These are phyloP conservation scores for Magnolia officinalis DNA, from an alignment of 164 flowering plant species.

Conservation along the genomic window DNA sequence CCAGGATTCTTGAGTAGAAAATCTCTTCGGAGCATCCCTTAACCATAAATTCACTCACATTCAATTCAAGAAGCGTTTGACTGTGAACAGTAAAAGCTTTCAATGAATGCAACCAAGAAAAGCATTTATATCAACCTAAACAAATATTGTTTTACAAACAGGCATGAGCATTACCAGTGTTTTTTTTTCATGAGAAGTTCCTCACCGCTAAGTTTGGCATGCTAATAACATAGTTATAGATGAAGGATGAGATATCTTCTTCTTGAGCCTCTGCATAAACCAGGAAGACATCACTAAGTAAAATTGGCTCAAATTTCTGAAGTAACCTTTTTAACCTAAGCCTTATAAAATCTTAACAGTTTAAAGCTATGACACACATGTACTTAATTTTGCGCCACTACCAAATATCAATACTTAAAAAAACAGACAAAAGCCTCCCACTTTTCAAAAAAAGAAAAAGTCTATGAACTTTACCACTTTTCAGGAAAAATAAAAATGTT, in stretches of 20 bases:
- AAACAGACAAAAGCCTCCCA: no score
- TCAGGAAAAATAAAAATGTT: no score
- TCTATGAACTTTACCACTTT: no score
- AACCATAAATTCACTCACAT: no score
- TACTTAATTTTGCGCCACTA: not conserved
- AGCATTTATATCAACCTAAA: not conserved
- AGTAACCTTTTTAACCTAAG: not conserved
- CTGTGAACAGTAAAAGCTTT: no score
- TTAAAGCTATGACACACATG: not conserved
- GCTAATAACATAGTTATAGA: slow-evolving; percentile 44
- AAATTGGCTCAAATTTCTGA: not conserved
- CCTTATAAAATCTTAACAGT: not conserved
- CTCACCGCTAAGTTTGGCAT: slow-evolving; percentile 84
- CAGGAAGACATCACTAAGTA: not conserved
- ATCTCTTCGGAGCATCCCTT: no score
- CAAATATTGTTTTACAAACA: not conserved
- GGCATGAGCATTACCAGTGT: slow-evolving; percentile 35
- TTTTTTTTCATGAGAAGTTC: slow-evolving; percentile 47
- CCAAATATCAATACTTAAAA: not conserved
- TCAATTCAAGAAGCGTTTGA: no score
- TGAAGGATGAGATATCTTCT: slow-evolving; percentile 49
- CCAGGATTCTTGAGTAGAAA: no score
- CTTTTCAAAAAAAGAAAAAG: no score
- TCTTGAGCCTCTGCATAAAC: slow-evolving; percentile 46
- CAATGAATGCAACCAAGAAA: not conserved